Conservation (phyloP, 1,284 basidiomycete genomes). For the Cryptococcus sp. region DNA sequence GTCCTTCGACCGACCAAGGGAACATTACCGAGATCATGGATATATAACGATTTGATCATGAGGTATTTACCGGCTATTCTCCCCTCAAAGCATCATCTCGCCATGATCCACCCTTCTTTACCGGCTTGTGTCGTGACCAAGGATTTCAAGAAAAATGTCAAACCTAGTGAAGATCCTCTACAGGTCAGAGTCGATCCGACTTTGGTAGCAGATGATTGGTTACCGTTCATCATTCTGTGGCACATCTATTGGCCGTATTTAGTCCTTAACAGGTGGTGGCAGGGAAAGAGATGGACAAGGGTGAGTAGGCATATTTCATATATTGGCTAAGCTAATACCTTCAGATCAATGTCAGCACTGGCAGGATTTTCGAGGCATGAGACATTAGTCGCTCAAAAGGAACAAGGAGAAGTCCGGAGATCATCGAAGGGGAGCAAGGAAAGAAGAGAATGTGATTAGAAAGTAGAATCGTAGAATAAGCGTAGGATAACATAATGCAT, state of each 20-base stretch:
- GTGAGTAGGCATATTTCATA: constrained; percentile 14
- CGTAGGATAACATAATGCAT: too few relatives aligned
- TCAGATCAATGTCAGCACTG: constrained; percentile 34
- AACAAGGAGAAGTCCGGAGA: background rate
- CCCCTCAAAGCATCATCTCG: constrained; percentile 13
- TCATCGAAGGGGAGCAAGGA: background rate
- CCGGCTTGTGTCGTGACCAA: constrained; percentile 15
- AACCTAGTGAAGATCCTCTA: constrained; percentile 17
- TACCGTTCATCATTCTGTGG: constrained; percentile 40
- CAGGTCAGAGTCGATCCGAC: constrained; percentile 30
- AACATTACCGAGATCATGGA: constrained; percentile 38
- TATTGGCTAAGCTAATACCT: background rate
- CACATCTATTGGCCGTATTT: constrained; percentile 37
- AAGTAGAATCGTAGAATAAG: too few relatives aligned
- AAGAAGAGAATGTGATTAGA: background rate
- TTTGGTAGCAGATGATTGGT: constrained; percentile 36
- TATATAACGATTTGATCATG: constrained; percentile 45
- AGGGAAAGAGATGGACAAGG: constrained; percentile 41
- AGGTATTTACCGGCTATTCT: constrained; percentile 34
- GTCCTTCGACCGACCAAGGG: constrained; percentile 17
- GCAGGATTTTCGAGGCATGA: constrained; percentile 31
- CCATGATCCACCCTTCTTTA: constrained; percentile 22
- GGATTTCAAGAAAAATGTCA: background rate
- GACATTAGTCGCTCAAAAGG: background rate
- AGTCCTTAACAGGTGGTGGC: constrained; percentile 27